phyloP scores from a whole-genome alignment of 768 basidiomycete species.

The Boletus vinaceobasis region DNA sequence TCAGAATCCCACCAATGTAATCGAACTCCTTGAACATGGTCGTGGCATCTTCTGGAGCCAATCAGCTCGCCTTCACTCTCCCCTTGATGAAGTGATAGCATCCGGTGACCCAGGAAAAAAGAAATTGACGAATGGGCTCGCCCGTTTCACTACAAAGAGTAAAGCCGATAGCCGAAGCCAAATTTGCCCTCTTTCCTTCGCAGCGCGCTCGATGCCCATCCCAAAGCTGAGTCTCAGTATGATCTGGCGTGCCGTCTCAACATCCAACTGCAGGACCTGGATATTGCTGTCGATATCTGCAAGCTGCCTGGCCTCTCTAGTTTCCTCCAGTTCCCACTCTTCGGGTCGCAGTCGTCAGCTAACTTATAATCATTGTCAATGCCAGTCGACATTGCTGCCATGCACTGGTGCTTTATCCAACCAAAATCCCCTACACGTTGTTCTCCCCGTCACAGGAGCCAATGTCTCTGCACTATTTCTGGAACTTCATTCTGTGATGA shows the following conservation, averaged over 20 bases:
- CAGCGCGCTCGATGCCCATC: neutral
- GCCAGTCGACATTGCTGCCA: neutral
- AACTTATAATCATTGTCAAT: neutral
- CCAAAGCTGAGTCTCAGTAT: too few species aligned
- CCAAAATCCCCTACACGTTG: neutral
- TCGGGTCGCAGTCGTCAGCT: neutral
- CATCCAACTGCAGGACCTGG: too few species aligned
- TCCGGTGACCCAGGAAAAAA: neutral
- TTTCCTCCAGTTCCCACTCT: too few species aligned
- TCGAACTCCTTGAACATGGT: neutral
- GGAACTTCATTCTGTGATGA: neutral
- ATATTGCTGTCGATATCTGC: too few species aligned
- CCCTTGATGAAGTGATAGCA: neutral
- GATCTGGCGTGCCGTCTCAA: too few species aligned
- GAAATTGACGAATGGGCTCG: neutral
- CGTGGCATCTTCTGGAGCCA: too few species aligned
- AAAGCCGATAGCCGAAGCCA: too few species aligned
- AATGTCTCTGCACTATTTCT: neutral
- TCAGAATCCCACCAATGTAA: neutral
- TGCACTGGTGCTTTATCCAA: neutral
- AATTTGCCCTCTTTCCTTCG: neutral
- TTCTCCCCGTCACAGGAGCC: neutral
- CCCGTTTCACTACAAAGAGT: too few species aligned
- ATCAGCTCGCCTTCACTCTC: neutral
- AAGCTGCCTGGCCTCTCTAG: neutral